phyloP scores from a whole-genome alignment of 768 basidiomycete genomes.

The Trametes villosa region DNA sequence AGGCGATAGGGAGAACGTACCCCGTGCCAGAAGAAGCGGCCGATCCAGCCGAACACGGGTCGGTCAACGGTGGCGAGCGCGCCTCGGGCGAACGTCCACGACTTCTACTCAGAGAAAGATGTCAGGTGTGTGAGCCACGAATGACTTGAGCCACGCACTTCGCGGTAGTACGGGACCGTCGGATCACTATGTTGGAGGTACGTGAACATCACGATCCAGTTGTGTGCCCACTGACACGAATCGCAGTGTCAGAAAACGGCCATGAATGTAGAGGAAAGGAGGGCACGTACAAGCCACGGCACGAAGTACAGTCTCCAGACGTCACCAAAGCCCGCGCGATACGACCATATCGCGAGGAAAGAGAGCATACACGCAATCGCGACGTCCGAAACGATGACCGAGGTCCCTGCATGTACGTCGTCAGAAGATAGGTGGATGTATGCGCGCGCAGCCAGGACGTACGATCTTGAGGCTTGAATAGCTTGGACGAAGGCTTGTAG shows the following conservation, averaged over 20 bases:
- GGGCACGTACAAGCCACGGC: conserved; percentile 51
- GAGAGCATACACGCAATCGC: conserved; percentile 45
- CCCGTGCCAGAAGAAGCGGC: conserved; percentile 37
- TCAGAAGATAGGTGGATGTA: neutral
- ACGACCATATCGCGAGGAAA: conserved; percentile 38
- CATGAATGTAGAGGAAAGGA: neutral
- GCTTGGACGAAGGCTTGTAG: conserved; percentile 39
- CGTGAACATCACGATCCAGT: conserved; percentile 36
- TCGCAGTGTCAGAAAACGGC: neutral
- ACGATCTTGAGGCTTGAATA: conserved; percentile 54
- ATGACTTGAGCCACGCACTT: neutral
- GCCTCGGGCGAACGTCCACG: conserved; percentile 34
- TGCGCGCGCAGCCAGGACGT: conserved; percentile 20
- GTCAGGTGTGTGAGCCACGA: neutral
- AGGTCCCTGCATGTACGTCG: conserved; percentile 7
- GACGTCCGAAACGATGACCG: conserved; percentile 49
- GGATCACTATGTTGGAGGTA: conserved; percentile 35
- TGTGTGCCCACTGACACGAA: conserved; percentile 46
- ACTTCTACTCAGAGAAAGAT: conserved; percentile 15
- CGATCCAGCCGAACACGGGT: conserved; percentile 39
- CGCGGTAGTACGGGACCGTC: conserved; percentile 32
- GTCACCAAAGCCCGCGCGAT: conserved; percentile 36
- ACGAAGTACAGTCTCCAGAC: conserved; percentile 48
- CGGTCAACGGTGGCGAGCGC: conserved; percentile 38
- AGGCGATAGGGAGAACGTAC: conserved; percentile 20